These are phyloP conservation scores for Claviceps spartinae DNA, from an alignment of 2,329 filamentous ascomycete species.

Conservation along the genomic window DNA sequence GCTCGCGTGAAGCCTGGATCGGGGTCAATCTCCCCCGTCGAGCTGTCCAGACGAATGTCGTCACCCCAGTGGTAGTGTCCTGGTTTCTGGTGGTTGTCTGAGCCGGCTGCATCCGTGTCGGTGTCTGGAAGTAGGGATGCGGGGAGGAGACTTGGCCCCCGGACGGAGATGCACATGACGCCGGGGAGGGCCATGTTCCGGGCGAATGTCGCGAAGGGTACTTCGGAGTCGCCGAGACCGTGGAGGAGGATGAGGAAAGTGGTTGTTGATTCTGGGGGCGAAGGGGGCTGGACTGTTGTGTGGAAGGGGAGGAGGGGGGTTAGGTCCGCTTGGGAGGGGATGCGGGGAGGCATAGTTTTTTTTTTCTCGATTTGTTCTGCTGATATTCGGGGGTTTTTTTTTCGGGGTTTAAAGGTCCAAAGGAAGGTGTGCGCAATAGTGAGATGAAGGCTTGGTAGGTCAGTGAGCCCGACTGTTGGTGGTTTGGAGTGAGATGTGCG, in stretches of 20 bases:
- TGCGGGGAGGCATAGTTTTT: slow-evolving; percentile 28
- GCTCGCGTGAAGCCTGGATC: slow-evolving; percentile 48
- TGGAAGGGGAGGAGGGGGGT: slow-evolving; percentile 27
- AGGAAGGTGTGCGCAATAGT: too few relatives aligned
- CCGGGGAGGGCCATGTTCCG: slow-evolving; percentile 59
- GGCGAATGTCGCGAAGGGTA: slow-evolving; percentile 56
- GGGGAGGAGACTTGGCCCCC: slow-evolving; percentile 49
- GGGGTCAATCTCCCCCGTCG: slow-evolving; percentile 39
- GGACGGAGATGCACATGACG: slow-evolving; percentile 61
- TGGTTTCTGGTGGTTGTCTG: too few relatives aligned
- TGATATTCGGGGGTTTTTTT: too few relatives aligned
- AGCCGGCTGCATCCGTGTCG: background rate
- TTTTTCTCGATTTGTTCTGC: too few relatives aligned
- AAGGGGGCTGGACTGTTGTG: slow-evolving; percentile 34
- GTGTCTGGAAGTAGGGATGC: slow-evolving; percentile 44
- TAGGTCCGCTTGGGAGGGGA: slow-evolving; percentile 39
- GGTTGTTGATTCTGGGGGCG: slow-evolving; percentile 47
- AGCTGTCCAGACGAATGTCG: slow-evolving; percentile 40
- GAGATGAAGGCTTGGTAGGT: too few relatives aligned
- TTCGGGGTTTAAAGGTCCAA: too few relatives aligned
- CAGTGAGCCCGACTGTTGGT: too few relatives aligned
- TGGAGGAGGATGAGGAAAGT: slow-evolving; percentile 74
- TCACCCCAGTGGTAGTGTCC: slow-evolving; percentile 52
- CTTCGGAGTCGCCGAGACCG: slow-evolving; percentile 65
- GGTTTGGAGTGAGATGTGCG: too few relatives aligned